Percentiles rank a stretch among this genome's conserved stretches.
Evolutionary conservation across 176 grass and related monocot species (phyloP).

Genomic region (Oryza meyeriana): DNA sequence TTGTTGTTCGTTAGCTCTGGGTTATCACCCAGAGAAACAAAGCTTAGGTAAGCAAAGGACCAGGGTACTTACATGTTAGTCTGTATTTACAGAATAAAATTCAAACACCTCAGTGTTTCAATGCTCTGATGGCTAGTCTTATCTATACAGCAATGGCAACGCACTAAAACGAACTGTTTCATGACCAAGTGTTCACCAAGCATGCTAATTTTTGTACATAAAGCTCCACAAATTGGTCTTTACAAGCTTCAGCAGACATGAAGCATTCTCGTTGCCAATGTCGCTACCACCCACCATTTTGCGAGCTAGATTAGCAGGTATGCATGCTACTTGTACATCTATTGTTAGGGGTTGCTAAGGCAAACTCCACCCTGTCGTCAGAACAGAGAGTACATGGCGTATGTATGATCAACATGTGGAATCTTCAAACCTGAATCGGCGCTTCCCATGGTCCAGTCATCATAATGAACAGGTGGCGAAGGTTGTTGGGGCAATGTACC

Average conservation of each 20-base stretch:
- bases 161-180: not conserved
- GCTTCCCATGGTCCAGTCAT: constrained; percentile 34
- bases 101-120: no score
- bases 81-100: no score
- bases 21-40: no score
- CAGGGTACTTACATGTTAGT: no score
- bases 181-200: constrained; percentile 11
- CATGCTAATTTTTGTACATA: constrained; percentile 30
- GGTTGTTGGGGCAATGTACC: constrained; percentile 13
- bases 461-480: not conserved
- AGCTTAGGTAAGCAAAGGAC: no score
- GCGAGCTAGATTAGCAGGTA: constrained; percentile 46
- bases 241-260: constrained; percentile 47
- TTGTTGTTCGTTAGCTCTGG: no score
- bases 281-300: constrained; percentile 29
- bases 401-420: constrained; percentile 30
- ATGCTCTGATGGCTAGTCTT: no score
- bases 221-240: constrained; percentile 26
- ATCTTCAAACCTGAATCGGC: constrained; percentile 29
- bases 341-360: constrained; percentile 31
- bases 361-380: constrained; percentile 6
- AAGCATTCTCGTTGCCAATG: constrained; percentile 14
- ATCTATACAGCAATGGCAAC: not conserved
- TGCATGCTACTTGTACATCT: constrained; percentile 33
- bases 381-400: constrained; percentile 41